Evolutionary conservation across 257 asterid genomes (phyloP), one percentile per base, ranked within the genome.

Genomic region (Mentha longifolia): DNA sequence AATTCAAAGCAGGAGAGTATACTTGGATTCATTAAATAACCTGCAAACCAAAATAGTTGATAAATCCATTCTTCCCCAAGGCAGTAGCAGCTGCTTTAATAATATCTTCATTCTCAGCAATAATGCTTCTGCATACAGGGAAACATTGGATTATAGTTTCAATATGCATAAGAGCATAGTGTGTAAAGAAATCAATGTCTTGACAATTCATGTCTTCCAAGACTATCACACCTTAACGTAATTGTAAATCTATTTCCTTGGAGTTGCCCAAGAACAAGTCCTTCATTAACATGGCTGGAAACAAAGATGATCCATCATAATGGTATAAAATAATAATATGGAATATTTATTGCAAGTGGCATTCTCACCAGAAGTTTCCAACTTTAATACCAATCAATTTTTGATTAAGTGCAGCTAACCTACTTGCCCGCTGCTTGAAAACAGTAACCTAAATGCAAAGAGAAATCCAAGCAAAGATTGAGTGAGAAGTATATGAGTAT

Each of bases 31-130:
- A 51, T 63, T 57, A 47, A 54, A 57, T 56, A 72, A 87, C 98
- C 92, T 94, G 99, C 86, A 94, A 82, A 67, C 99, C 97, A 72
- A 94, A 94, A 82, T 91, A 94, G 80, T 94, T 94, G 73, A 94
- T 84, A 74, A 94, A 94, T 31, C 97, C 99, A 76, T 83, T 84
- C 74, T 85, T 67, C 70, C 91, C 92, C 57, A 94, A 81, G 75
- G 96, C 85, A 79, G 80, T 61, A 47, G 86, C 95, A 69, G 99
- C 87, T 67, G 85, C 92, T 75, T 72, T 81, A 49, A 94, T 80
- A 65, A 81, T 84, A 75, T 88, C 97, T 76, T 88, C 95, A 66
- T 83, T 76, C 68, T 88, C 99, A 69, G 97, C 85, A 75, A 68
- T 42, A 49, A 94, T 79, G 64, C 91, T 95, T 89, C 99, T 93